Evolutionary conservation across 2,329 filamentous ascomycete species (phyloP).

Genomic region (Exophiala oligosperma): DNA sequence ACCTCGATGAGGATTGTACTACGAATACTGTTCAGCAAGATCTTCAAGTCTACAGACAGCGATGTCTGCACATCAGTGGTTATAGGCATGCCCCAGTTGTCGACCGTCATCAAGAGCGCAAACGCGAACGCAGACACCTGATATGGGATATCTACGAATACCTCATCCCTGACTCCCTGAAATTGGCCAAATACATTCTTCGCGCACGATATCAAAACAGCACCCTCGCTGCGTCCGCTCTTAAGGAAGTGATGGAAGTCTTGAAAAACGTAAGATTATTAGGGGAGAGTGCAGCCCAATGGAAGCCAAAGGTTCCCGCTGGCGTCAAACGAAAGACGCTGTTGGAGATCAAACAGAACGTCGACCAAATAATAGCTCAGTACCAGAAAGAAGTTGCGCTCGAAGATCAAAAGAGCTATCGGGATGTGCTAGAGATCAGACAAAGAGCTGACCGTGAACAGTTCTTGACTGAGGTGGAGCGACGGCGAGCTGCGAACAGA

Average conservation of each 20-base stretch:
- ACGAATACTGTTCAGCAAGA: neutral
- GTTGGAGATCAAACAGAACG: conserved; percentile 8
- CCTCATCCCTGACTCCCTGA: conserved; percentile 21
- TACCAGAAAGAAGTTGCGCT: neutral
- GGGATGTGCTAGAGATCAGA: conserved; percentile 4
- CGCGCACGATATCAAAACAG: conserved; percentile 11
- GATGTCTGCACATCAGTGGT: conserved; percentile 7
- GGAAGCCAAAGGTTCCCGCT: conserved; percentile 13
- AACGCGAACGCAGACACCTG: conserved; percentile 1
- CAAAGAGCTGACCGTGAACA: conserved; percentile 5
- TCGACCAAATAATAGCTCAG: conserved; percentile 10
- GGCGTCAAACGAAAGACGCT: conserved; percentile 19
- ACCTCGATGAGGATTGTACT: neutral
- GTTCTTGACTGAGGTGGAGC: neutral
- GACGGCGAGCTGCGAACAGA: conserved; percentile 1
- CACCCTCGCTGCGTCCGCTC: conserved; percentile 4
- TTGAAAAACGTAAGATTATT: conserved; percentile 7
- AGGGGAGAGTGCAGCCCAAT: conserved; percentile 7
- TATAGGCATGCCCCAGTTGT: neutral
- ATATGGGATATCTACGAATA: conserved; percentile 24
- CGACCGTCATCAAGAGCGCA: conserved; percentile 1
- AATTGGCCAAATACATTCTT: conserved; percentile 16
- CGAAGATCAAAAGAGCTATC: neutral
- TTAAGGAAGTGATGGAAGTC: conserved; percentile 13
- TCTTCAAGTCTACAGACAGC: neutral